These are phyloP conservation scores for Wilhelminamyces savonicus DNA, from an alignment of 805 yeast species.

Conservation along the genomic window DNA sequence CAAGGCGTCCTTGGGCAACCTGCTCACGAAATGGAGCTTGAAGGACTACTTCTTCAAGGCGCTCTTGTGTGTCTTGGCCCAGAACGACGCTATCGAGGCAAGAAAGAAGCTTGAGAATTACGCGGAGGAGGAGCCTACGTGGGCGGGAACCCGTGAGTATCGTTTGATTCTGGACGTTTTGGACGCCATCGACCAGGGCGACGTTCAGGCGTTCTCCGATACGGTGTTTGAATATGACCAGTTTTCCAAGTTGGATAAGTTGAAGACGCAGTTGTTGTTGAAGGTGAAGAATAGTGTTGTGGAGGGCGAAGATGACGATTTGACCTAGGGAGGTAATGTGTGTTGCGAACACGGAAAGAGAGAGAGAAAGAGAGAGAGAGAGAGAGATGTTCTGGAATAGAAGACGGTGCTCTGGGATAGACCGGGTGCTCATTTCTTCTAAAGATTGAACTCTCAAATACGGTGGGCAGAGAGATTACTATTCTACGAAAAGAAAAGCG, in stretches of 20 bases:
- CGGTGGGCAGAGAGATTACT: too few relatives aligned
- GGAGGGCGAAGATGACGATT: slow-evolving; percentile 65
- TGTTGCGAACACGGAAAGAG: background rate
- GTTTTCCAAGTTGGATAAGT: slow-evolving; percentile 80
- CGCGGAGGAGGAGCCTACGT: slow-evolving; percentile 66
- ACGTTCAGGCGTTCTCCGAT: slow-evolving; percentile 66
- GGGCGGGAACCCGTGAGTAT: slow-evolving; percentile 70
- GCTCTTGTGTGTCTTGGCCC: slow-evolving; percentile 75
- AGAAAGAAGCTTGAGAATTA: slow-evolving; percentile 61
- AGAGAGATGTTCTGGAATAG: too few relatives aligned
- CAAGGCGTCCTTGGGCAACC: slow-evolving; percentile 65
- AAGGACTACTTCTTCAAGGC: slow-evolving; percentile 88
- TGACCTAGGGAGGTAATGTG: slow-evolving; percentile 16
- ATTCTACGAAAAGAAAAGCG: too few relatives aligned
- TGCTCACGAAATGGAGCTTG: slow-evolving; percentile 80
- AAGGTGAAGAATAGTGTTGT: slow-evolving; percentile 72
- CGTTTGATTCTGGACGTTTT: slow-evolving; percentile 60
- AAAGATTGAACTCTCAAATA: too few relatives aligned
- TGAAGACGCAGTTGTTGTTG: slow-evolving; percentile 80
- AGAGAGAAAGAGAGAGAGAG: slow-evolving; percentile 1
- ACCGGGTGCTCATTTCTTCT: too few relatives aligned
- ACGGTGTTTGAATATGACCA: slow-evolving; percentile 81
- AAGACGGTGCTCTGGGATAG: too few relatives aligned
- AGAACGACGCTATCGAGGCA: slow-evolving; percentile 83
- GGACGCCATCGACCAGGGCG: slow-evolving; percentile 74